These are phyloP conservation scores for Hydrangea macrophylla DNA, from an alignment of 148 eudicot genomes.

Conservation along the genomic window DNA sequence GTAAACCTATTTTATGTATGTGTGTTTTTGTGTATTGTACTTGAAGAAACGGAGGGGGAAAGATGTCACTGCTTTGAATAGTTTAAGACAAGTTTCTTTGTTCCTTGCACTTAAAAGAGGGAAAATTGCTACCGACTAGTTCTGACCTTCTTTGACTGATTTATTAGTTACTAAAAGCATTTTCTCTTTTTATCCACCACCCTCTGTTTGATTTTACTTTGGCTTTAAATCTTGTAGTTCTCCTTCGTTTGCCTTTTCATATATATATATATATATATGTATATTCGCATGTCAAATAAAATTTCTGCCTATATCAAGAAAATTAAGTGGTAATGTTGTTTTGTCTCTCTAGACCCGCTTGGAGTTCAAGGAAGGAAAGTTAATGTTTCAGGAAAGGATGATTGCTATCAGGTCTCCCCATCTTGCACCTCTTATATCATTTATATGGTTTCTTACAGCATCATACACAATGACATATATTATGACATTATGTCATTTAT, in stretches of 20 bases:
- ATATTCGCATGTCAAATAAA: not conserved
- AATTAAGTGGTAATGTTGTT: not conserved
- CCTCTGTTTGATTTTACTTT: no score
- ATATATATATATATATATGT: not conserved
- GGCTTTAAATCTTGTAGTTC: no score
- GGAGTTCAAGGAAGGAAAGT: slow-evolving; percentile 97
- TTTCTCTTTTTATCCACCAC: no score
- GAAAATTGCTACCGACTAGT: no score
- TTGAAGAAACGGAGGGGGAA: not conserved
- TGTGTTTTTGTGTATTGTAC: not conserved
- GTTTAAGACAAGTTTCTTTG: not conserved
- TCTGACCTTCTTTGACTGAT: no score
- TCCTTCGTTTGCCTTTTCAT: no score
- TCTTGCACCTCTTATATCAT: slow-evolving; percentile 1
- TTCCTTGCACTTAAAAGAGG: no score
- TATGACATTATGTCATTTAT: no score
- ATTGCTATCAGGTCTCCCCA: slow-evolving; percentile 67
- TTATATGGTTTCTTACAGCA: not conserved
- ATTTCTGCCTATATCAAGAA: not conserved
- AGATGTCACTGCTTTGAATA: not conserved
- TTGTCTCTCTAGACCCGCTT: slow-evolving; percentile 53
- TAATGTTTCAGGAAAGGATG: slow-evolving; percentile 47
- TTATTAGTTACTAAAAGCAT: no score
- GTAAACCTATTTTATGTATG: slow-evolving; percentile 28
- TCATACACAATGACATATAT: not conserved